These are phyloP conservation scores for Sporothrix globosa DNA, from an alignment of 2,329 filamentous ascomycete species.

Conservation along the genomic window DNA sequence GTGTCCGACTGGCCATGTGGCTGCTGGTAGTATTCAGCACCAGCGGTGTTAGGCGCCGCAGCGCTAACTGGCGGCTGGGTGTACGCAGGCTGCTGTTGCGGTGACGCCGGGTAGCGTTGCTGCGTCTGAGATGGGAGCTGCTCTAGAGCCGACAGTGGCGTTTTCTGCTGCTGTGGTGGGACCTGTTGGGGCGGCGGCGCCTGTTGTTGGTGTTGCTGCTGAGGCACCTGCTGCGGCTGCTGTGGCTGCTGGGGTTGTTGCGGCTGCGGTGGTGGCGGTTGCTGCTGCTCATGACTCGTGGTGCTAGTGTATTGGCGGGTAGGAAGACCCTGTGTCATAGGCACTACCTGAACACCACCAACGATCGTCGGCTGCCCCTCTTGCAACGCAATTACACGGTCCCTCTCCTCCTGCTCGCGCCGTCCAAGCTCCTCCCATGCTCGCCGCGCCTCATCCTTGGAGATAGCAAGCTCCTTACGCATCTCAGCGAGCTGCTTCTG, in stretches of 20 bases:
- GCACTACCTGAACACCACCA: constrained; percentile 91
- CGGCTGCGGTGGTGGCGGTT: constrained; percentile 34
- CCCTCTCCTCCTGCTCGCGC: constrained; percentile 89
- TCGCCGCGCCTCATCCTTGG: constrained; percentile 90
- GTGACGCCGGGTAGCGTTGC: constrained; percentile 23
- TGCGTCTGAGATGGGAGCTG: constrained; percentile 35
- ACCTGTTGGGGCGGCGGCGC: constrained; percentile 31
- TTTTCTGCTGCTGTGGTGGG: constrained; percentile 23
- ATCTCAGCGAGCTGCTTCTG: constrained; percentile 85
- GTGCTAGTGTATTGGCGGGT: constrained; percentile 54
- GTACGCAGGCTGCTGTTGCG: constrained; percentile 21
- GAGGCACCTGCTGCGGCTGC: constrained; percentile 28
- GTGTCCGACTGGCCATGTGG: neutral
- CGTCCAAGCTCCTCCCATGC: constrained; percentile 97
- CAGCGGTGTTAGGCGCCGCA: neutral
- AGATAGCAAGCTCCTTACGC: constrained; percentile 89
- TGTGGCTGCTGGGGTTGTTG: constrained; percentile 42
- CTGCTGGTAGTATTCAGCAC: constrained; percentile 28
- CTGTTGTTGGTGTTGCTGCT: constrained; percentile 37
- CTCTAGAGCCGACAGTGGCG: constrained; percentile 26
- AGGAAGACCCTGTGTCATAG: constrained; percentile 75
- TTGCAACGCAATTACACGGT: constrained; percentile 81
- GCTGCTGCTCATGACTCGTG: constrained; percentile 46
- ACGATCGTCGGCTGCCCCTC: constrained; percentile 87
- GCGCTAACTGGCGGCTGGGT: constrained; percentile 1